phyloP scores from a whole-genome alignment of 331 rosid genomes.

The Stylosanthes scabra region DNA sequence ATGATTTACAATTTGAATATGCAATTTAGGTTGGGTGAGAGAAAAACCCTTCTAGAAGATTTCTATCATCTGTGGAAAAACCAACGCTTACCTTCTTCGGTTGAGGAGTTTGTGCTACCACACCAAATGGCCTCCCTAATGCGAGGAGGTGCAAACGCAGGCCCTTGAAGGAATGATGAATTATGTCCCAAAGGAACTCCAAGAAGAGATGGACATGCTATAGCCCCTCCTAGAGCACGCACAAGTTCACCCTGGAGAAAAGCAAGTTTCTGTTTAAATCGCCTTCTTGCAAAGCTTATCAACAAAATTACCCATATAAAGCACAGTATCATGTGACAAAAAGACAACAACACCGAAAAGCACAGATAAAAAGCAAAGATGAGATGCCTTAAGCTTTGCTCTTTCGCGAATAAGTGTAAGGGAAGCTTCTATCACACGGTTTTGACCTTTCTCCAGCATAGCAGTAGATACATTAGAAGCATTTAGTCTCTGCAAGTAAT shows the following conservation, averaged over 20 bases:
- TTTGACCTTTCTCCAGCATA: slow-evolving; percentile 74
- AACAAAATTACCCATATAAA: slow-evolving; percentile 15
- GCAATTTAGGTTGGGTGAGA: background rate
- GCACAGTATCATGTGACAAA: slow-evolving; percentile 1
- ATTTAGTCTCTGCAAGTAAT: slow-evolving; percentile 56
- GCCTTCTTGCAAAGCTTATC: slow-evolving; percentile 20
- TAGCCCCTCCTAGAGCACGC: slow-evolving; percentile 90
- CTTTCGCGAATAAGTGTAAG: slow-evolving; percentile 97
- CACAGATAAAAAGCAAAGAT: background rate
- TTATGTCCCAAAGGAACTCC: slow-evolving; percentile 98
- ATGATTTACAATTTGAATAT: slow-evolving; percentile 24
- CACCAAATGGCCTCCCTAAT: slow-evolving; percentile 99
- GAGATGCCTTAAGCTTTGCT: slow-evolving; percentile 84
- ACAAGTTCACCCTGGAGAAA: slow-evolving; percentile 81
- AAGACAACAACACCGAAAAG: background rate
- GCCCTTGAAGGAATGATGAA: slow-evolving; percentile 98
- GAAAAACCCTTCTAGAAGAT: slow-evolving; percentile 3
- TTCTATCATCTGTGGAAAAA: slow-evolving; percentile 29
- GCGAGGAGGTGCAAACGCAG: slow-evolving; percentile 98
- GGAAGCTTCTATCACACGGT: slow-evolving; percentile 89
- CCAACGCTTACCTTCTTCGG: slow-evolving; percentile 80
- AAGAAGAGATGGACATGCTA: slow-evolving; percentile 81
- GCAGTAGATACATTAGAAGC: slow-evolving; percentile 62
- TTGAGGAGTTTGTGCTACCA: slow-evolving; percentile 90
- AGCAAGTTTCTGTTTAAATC: slow-evolving; percentile 25